Conservation (phyloP, 495 filamentous ascomycete genomes). For the Daldinia loculata region DNA sequence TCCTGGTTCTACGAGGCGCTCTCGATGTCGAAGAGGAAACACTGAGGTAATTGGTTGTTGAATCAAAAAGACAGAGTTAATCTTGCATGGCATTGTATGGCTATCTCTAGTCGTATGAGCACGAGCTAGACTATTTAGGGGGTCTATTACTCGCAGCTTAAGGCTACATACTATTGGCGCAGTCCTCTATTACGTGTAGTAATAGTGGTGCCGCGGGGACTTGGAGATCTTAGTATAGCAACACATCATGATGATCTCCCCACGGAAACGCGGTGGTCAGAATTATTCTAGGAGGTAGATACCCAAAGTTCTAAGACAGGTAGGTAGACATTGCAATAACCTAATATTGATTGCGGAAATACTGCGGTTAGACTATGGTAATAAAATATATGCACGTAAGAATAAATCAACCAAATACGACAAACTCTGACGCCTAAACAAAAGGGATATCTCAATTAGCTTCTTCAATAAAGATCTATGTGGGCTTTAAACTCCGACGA, state of each 20-base stretch:
- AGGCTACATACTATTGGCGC: background rate
- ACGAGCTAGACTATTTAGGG: background rate
- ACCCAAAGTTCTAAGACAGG: background rate
- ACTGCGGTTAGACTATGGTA: background rate
- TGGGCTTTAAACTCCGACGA: slow-evolving; percentile 6
- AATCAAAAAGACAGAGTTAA: background rate
- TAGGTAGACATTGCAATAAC: background rate
- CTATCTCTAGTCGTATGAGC: background rate
- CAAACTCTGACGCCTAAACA: background rate
- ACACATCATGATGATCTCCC: background rate
- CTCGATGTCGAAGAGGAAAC: background rate
- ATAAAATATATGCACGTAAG: background rate
- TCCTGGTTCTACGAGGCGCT: background rate
- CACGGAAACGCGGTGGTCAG: background rate
- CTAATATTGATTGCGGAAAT: background rate
- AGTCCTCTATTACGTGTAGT: background rate
- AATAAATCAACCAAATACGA: slow-evolving; percentile 5
- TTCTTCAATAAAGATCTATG: slow-evolving; percentile 35
- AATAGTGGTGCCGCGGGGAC: background rate
- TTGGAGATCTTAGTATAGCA: background rate
- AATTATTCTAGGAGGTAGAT: background rate
- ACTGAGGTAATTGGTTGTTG: background rate
- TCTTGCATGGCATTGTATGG: background rate
- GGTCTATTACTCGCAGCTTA: background rate
- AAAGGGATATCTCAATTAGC: slow-evolving; percentile 38